A percentile compares a stretch with the other conserved stretches of the same genome.
These are phyloP conservation scores for Aureobasidium sp. DNA, from an alignment of 2,329 filamentous ascomycete species.

Conservation along the genomic window DNA sequence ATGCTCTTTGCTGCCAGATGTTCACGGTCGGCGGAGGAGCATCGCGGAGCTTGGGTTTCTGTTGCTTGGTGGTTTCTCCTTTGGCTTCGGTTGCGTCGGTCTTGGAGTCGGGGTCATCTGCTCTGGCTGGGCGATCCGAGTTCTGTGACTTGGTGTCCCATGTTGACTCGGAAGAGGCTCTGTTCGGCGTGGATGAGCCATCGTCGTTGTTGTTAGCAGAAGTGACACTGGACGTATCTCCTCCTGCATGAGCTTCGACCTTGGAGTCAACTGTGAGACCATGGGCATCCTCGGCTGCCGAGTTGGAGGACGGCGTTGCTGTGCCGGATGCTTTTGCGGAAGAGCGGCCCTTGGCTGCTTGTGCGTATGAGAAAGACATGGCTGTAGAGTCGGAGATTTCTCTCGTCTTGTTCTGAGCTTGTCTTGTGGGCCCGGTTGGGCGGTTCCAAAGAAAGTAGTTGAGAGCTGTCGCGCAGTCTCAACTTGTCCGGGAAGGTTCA, in stretches of 20 bases:
- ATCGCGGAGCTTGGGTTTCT: conserved; percentile 61
- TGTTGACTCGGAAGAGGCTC: conserved; percentile 52
- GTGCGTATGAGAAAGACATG: conserved; percentile 73
- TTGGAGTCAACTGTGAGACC: conserved; percentile 25
- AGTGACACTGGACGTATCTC: conserved; percentile 26
- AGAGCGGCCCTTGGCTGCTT: conserved; percentile 78
- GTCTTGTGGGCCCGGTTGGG: conserved; percentile 43
- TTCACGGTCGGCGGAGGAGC: conserved; percentile 80
- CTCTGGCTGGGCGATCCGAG: conserved; percentile 56
- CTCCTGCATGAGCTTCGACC: conserved; percentile 19
- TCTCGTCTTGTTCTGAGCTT: conserved; percentile 79
- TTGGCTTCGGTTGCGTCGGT: conserved; percentile 47
- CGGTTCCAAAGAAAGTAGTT: conserved; percentile 8
- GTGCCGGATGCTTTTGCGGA: conserved; percentile 35
- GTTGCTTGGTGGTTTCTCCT: conserved; percentile 31
- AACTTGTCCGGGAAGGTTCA: conserved; percentile 13
- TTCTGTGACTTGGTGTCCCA: conserved; percentile 60
- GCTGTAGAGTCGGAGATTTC: not conserved
- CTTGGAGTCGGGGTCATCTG: conserved; percentile 42
- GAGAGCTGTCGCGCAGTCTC: conserved; percentile 9
- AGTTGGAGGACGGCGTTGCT: conserved; percentile 34
- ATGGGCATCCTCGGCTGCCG: conserved; percentile 26
- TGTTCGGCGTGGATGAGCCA: conserved; percentile 51
- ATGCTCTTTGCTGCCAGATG: conserved; percentile 72
- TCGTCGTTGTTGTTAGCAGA: conserved; percentile 53